Percentiles rank a stretch among this genome's conserved stretches.
Conservation (phyloP, 306 rosid genomes). For the Vigna radiata region DNA sequence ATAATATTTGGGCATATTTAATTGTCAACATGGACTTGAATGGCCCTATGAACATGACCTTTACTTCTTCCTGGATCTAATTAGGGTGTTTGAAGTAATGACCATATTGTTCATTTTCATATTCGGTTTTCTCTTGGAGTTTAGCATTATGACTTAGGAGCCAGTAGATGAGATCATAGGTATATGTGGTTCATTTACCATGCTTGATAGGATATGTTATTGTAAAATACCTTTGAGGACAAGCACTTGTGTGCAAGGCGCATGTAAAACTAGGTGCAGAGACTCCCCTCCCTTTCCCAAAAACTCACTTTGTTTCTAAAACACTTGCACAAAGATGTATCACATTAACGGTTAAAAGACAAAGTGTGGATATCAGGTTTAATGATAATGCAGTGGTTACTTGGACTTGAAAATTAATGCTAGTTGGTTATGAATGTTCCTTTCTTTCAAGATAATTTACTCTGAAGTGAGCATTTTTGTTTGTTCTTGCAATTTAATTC, state of each 20-base stretch:
- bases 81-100: not conserved
- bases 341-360: no score
- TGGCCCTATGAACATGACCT: not conserved
- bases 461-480: constrained; percentile 16
- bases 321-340: no score
- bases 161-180: constrained; percentile 11
- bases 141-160: constrained; percentile 31
- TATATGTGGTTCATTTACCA: not conserved
- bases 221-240: not conserved
- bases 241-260: not conserved
- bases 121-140: constrained; percentile 1
- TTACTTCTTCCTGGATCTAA: constrained; percentile 12
- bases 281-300: no score
- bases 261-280: not conserved
- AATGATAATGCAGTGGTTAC: not conserved
- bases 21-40: constrained; percentile 17
- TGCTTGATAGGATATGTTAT: not conserved
- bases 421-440: not conserved
- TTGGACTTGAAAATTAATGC: not conserved
- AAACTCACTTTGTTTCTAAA: no score
- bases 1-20: constrained; percentile 8
- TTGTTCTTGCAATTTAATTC: constrained; percentile 14
- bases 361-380: not conserved
- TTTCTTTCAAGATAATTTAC: not conserved
- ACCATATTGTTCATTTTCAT: not conserved